These are phyloP conservation scores for Penicillium crustosum DNA, from an alignment of 2,329 filamentous ascomycete species.

Conservation along the genomic window DNA sequence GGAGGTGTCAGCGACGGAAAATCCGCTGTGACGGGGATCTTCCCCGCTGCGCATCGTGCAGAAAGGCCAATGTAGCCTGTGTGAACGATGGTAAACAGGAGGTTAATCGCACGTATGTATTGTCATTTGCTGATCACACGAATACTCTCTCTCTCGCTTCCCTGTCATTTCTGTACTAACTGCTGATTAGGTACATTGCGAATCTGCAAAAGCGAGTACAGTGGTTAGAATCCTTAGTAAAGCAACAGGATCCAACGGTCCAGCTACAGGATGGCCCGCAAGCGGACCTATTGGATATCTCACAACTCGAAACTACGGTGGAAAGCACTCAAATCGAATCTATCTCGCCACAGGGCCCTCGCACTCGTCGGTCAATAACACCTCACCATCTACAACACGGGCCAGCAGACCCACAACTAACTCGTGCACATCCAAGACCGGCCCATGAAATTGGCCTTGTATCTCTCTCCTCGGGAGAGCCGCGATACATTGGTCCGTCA, in stretches of 20 bases:
- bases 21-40: slow-evolving; percentile 51
- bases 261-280: slow-evolving; percentile 36
- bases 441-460: slow-evolving; percentile 57
- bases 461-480: slow-evolving; percentile 50
- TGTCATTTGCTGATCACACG: not conserved
- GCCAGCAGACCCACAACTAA: slow-evolving; percentile 8
- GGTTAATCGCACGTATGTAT: slow-evolving; percentile 43
- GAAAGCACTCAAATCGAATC: not conserved
- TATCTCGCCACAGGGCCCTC: not conserved
- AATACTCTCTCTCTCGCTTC: not conserved
- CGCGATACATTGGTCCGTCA: slow-evolving; percentile 56
- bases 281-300: slow-evolving; percentile 6
- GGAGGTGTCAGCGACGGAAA: slow-evolving; percentile 51
- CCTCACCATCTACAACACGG: slow-evolving; percentile 14
- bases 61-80: slow-evolving; percentile 45
- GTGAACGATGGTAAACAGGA: slow-evolving; percentile 49
- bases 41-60: slow-evolving; percentile 47
- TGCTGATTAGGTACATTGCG: slow-evolving; percentile 32
- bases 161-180: not conserved
- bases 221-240: slow-evolving; percentile 51
- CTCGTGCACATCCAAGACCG: slow-evolving; percentile 18
- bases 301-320: slow-evolving; percentile 1
- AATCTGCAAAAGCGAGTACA: slow-evolving; percentile 45
- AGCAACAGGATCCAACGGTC: slow-evolving; percentile 45
- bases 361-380: not conserved